Evolutionary conservation across 768 basidiomycete genomes (phyloP).

Genomic region (Sarcodon aspratus): DNA sequence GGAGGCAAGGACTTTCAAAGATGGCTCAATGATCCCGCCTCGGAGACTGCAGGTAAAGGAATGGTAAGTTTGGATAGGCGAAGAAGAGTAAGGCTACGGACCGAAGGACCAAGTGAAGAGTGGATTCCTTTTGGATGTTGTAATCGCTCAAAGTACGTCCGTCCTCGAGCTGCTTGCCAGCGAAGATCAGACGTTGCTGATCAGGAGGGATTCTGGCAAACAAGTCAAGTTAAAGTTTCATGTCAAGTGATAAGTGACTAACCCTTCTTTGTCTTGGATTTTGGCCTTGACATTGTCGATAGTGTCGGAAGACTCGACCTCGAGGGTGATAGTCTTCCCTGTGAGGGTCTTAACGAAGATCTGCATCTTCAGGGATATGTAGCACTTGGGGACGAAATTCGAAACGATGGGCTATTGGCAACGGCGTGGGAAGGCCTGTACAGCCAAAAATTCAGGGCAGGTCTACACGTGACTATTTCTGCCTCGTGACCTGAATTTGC

Average conservation of each 20-base stretch:
- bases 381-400: constrained; percentile 10
- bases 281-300: constrained; percentile 92
- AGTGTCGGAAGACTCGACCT: constrained; percentile 95
- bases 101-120: constrained; percentile 95
- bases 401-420: constrained; percentile 9
- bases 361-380: constrained; percentile 22
- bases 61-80: background rate
- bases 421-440: constrained; percentile 17
- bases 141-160: constrained; percentile 94
- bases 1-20: constrained; percentile 90
- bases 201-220: constrained; percentile 74
- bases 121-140: constrained; percentile 98
- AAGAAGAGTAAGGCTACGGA: constrained; percentile 22
- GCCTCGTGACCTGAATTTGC: no score
- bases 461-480: background rate
- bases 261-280: constrained; percentile 75
- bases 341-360: constrained; percentile 88
- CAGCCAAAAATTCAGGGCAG: constrained; percentile 18
- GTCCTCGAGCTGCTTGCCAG: constrained; percentile 98
- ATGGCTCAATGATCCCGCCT: constrained; percentile 99
- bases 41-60: constrained; percentile 53
- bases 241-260: constrained; percentile 5
- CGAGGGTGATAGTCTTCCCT: constrained; percentile 96
- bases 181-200: constrained; percentile 92
- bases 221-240: background rate